Base-by-base conservation (phyloP, 2,329 filamentous ascomycete genomes). In the Microdochium paspali region DNA sequence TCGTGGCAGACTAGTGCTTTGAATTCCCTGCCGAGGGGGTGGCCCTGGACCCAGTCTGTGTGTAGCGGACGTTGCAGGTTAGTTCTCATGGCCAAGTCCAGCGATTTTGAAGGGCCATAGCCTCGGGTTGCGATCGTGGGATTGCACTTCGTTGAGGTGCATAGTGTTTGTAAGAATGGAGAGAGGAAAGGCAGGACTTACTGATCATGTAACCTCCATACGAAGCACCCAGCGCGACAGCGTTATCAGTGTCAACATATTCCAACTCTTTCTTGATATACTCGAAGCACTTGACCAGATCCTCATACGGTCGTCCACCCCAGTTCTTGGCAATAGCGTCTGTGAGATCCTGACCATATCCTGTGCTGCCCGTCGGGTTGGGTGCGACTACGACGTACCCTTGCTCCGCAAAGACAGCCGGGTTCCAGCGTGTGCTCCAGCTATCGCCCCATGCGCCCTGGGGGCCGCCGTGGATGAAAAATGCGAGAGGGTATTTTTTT, bases 1-100 rank as follows among this genome's bases (percentile, higher is more conserved):
- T 95, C 89, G 61, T 95, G 90, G 57, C 84, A 90, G 24, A 95
- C 89, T 3, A 96, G 74, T 0, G 89, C 89, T 65, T 88, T 88
- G 76, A 96, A 94, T 55, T 85, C 81, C 24, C 87, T 81, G 20
- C 89, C 90, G 0, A 96, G 76, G 1, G 80, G 76, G 52, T 93
- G 85, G 7, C 90, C 90, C 66, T 95, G 89, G 56, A 95, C 89
- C 90, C 90, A 95, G 62, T 95, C 76, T 75, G 30, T 18, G 55
- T 23, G 60, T 55, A 0, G 65, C 65, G 50, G 69, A n/a, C n/a
- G n/a, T n/a, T n/a, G n/a, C n/a, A n/a, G n/a, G n/a, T n/a, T n/a
- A 30, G 28, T 30, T 30, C 9, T 30, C 28, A 9, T 9, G 28
- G 28, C 9, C 9, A 15, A 30, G 28, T n/a, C n/a, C n/a, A n/a